These are phyloP conservation scores for Vicia faba DNA, from an alignment of 306 rosid genomes.

Conservation along the genomic window DNA sequence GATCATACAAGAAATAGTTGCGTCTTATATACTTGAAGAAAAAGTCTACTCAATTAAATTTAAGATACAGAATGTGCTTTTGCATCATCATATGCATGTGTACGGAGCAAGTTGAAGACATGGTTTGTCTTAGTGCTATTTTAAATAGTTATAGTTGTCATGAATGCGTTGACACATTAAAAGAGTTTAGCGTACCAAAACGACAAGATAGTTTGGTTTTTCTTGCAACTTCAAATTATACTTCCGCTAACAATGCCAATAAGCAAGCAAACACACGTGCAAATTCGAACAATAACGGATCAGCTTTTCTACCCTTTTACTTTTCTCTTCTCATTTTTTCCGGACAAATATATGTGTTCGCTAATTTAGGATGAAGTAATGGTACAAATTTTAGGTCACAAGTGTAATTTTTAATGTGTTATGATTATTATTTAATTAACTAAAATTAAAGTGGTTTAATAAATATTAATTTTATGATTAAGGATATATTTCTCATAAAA, in stretches of 20 bases:
- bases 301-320: too few relatives aligned
- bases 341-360: too few relatives aligned
- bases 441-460: too few relatives aligned
- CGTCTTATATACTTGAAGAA: conserved; percentile 40
- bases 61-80: conserved; percentile 22
- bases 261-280: conserved; percentile 39
- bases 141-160: conserved; percentile 13
- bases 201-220: conserved; percentile 36
- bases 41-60: conserved; percentile 39
- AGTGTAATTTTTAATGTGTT: too few relatives aligned
- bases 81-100: conserved; percentile 32
- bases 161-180: conserved; percentile 11
- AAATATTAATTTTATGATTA: too few relatives aligned
- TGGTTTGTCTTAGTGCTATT: neutral
- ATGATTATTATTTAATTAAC: too few relatives aligned
- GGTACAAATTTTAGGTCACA: too few relatives aligned
- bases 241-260: conserved; percentile 30
- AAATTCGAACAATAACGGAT: neutral
- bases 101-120: conserved; percentile 42
- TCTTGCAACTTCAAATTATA: conserved; percentile 14
- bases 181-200: conserved; percentile 11
- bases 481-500: too few relatives aligned
- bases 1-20: conserved; percentile 43
- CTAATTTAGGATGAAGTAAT: too few relatives aligned
- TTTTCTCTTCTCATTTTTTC: too few relatives aligned